Percentiles rank a stretch among this genome's conserved stretches.
These are phyloP conservation scores for Cryptococcus sp. DNA, from an alignment of 1,284 basidiomycete species.

Conservation along the genomic window DNA sequence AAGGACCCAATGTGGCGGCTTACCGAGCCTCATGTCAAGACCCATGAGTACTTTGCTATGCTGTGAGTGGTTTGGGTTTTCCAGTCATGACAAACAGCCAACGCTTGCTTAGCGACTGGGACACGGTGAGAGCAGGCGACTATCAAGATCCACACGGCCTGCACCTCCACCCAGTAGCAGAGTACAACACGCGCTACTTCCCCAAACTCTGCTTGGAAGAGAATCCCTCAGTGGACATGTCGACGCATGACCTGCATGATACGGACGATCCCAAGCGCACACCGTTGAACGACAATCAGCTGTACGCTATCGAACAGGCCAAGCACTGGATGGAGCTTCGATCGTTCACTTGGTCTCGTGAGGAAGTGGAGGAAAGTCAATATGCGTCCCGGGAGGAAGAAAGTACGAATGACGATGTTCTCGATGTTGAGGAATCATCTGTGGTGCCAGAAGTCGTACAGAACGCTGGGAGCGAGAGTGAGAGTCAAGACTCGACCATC, in stretches of 20 bases:
- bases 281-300: constrained; percentile 39
- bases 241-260: constrained; percentile 30
- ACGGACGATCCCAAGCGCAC: constrained; percentile 17
- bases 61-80: constrained; percentile 62
- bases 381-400: too few species aligned
- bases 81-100: not conserved
- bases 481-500: not conserved
- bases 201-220: constrained; percentile 96
- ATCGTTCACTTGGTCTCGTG: constrained; percentile 38
- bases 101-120: constrained; percentile 33
- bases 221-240: constrained; percentile 64
- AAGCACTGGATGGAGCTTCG: constrained; percentile 35
- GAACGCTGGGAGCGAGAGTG: constrained; percentile 6
- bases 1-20: constrained; percentile 87
- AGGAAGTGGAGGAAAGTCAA: not conserved
- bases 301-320: constrained; percentile 35
- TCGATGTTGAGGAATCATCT: too few species aligned
- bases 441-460: not conserved
- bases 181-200: constrained; percentile 95
- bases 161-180: constrained; percentile 86
- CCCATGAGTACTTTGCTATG: constrained; percentile 93
- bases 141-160: constrained; percentile 87
- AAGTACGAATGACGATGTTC: too few species aligned
- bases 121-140: constrained; percentile 34
- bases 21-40: constrained; percentile 80